Conservation (phyloP, 2,329 filamentous ascomycete genomes). For the Cytospora paraplurivora region DNA sequence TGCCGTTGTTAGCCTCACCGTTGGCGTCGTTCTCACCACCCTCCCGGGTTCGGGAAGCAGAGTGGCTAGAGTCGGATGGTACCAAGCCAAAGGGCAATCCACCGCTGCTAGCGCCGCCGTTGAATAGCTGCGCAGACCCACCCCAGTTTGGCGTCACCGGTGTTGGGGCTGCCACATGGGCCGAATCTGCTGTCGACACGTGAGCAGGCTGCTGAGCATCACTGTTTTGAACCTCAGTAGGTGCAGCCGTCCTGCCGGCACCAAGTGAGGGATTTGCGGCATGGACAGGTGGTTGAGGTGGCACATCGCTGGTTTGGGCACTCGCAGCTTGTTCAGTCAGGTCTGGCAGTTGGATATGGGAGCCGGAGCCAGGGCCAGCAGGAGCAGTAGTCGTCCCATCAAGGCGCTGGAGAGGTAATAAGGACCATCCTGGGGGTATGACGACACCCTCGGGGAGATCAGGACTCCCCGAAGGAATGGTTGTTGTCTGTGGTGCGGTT, state of each 20-base stretch:
- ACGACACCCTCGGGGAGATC: constrained; percentile 66
- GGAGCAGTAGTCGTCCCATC: constrained; percentile 30
- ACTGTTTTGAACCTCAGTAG: constrained; percentile 1
- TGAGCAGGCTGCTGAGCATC: constrained; percentile 21
- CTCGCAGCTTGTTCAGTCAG: constrained; percentile 23
- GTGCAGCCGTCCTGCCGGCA: neutral
- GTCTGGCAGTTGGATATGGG: constrained; percentile 25
- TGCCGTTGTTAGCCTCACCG: constrained; percentile 8
- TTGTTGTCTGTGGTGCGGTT: constrained; percentile 46
- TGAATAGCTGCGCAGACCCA: constrained; percentile 52
- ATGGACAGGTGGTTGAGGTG: neutral
- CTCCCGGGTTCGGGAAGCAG: constrained; percentile 25
- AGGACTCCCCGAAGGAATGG: constrained; percentile 61
- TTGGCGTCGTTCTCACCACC: constrained; percentile 24
- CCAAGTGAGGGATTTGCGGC: neutral
- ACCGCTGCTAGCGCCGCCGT: constrained; percentile 34
- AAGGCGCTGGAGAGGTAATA: constrained; percentile 62
- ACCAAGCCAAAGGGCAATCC: constrained; percentile 30
- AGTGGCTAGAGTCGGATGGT: constrained; percentile 27
- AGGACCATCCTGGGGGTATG: constrained; percentile 65
- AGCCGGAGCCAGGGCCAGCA: constrained; percentile 1
- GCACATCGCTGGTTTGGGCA: neutral
- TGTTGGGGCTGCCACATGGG: constrained; percentile 49
- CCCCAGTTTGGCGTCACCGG: constrained; percentile 55
- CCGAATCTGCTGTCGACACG: constrained; percentile 14